These are phyloP conservation scores for Medicago lupulina DNA, from an alignment of 306 rosid species.

Conservation along the genomic window DNA sequence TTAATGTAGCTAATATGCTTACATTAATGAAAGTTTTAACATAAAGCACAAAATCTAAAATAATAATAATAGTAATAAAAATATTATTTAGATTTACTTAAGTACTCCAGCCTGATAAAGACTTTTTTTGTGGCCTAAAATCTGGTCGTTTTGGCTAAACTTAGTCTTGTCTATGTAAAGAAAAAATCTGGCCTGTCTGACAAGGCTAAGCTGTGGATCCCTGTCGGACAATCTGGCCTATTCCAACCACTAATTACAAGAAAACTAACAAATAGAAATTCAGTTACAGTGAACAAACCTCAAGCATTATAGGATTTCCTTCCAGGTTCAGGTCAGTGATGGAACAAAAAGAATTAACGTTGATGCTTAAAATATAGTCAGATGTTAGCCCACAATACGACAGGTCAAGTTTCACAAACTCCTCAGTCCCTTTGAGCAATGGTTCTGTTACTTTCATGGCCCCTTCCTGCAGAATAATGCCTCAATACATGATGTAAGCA, in stretches of 20 bases:
- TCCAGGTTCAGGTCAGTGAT: constrained; percentile 78
- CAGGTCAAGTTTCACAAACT: constrained; percentile 76
- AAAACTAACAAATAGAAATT: constrained; percentile 33
- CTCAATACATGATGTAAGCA: constrained; percentile 31
- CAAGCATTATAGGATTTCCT: constrained; percentile 72
- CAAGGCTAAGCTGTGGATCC: background rate
- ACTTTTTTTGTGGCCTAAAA: background rate
- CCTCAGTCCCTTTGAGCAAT: constrained; percentile 60
- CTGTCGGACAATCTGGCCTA: background rate
- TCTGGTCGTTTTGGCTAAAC: background rate
- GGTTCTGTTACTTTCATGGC: constrained; percentile 63
- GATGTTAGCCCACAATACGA: constrained; percentile 75
- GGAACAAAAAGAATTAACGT: constrained; percentile 51
- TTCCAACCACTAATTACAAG: background rate
- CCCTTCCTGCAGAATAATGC: constrained; percentile 64
- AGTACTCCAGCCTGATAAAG: background rate
- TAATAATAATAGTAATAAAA: background rate
- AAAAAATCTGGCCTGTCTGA: background rate
- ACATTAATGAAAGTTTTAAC: background rate
- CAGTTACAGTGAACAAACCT: constrained; percentile 61
- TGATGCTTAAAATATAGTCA: constrained; percentile 50
- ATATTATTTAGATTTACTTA: too few species aligned
- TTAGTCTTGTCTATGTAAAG: background rate
- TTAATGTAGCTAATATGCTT: background rate
- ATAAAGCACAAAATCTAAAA: background rate